phyloP scores from a whole-genome alignment of 2,329 filamentous ascomycete genomes.

The Byssochlamys sp. region DNA sequence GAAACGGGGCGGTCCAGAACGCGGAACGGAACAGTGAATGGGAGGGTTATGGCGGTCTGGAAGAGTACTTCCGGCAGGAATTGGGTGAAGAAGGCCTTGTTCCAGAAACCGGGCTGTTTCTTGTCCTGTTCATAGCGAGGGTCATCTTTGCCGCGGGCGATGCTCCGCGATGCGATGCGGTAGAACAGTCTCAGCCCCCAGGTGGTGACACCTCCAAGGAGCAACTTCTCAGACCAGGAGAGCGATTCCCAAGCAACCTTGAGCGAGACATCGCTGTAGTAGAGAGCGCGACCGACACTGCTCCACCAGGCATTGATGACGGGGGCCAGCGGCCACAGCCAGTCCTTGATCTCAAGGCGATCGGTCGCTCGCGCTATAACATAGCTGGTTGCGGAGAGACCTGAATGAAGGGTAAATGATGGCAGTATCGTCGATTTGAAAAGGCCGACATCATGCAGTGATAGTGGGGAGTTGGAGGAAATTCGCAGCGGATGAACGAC shows the following conservation, averaged over 20 bases:
- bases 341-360: conserved; percentile 52
- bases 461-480: not conserved
- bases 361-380: conserved; percentile 43
- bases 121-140: conserved; percentile 46
- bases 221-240: conserved; percentile 46
- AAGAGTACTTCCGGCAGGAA: conserved; percentile 52
- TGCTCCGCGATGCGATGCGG: conserved; percentile 42
- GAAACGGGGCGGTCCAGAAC: conserved; percentile 15
- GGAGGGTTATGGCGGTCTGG: conserved; percentile 48
- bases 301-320: conserved; percentile 53
- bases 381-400: conserved; percentile 45
- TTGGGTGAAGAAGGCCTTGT: conserved; percentile 43
- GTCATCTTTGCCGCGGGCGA: conserved; percentile 47
- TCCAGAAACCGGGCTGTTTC: conserved; percentile 48
- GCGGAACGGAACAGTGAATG: conserved; percentile 45
- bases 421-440: conserved; percentile 46
- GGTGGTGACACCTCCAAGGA: conserved; percentile 47
- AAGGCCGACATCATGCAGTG: conserved; percentile 37
- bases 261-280: conserved; percentile 38
- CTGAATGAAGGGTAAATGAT: conserved; percentile 45
- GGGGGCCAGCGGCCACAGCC: conserved; percentile 47
- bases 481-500: not conserved
- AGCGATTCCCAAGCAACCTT: conserved; percentile 39
- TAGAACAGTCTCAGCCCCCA: conserved; percentile 52
- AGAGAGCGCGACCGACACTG: conserved; percentile 45